A percentile compares a stretch with the other conserved stretches of the same genome.
phyloP scores from a whole-genome alignment of 2,329 filamentous ascomycete species.

The Xylaria sp. region DNA sequence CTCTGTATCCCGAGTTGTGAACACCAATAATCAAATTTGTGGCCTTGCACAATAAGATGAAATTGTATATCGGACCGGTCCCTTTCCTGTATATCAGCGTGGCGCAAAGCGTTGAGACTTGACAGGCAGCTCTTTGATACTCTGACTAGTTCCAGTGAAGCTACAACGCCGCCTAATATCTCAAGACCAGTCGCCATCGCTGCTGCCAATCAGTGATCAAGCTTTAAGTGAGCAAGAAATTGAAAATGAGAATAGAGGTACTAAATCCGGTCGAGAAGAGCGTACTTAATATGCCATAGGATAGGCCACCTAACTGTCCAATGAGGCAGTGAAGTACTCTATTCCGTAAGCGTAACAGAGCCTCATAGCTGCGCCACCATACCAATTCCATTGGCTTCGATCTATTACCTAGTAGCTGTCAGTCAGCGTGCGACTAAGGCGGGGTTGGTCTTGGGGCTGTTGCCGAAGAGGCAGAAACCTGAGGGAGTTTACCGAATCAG shows the following conservation, averaged over 20 bases:
- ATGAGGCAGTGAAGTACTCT: background rate
- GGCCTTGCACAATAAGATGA: background rate
- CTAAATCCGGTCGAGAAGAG: no score
- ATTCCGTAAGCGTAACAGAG: background rate
- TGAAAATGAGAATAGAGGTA: no score
- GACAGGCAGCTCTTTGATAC: background rate
- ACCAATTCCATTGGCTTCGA: background rate
- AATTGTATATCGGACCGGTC: background rate
- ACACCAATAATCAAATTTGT: conserved; percentile 3
- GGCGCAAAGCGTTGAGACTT: background rate
- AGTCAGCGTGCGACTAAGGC: no score
- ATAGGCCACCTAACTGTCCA: no score
- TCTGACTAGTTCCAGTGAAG: background rate
- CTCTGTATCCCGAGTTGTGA: background rate
- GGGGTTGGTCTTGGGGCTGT: no score
- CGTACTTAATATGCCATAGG: no score
- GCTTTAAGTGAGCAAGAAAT: no score
- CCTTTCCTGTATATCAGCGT: background rate
- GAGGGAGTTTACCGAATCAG: no score
- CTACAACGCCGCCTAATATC: background rate
- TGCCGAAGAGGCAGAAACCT: no score
- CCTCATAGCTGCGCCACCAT: background rate
- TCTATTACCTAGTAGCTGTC: background rate
- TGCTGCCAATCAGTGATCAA: background rate
- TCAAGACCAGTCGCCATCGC: background rate